Evolutionary conservation across 225 moss, liverwort and hornwort genomes (phyloP), one percentile per base, ranked within the genome.

Genomic region (Marchantia polymorpha): DNA sequence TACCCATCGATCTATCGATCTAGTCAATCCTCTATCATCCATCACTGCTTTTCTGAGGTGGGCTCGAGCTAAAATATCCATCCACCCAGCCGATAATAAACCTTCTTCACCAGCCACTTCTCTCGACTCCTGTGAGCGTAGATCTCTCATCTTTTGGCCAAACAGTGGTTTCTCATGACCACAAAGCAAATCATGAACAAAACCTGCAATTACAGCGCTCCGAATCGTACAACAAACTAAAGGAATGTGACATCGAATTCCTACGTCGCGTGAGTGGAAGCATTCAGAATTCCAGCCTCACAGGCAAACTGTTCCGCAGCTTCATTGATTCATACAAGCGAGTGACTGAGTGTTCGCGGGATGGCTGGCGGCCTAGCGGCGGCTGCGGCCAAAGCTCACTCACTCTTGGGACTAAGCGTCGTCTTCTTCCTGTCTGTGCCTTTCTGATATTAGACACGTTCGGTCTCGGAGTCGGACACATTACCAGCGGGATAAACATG

Each of bases 121-220:
- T 69, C 69, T 17, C 31, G 31, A 0, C 17, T n/a, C 11, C 4
- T 2, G 51, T 23, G 11, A 74, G 73, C 49, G 47, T 12, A 49
- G 17, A 31, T 67, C 67, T 48, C 19, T 69, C 47, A 51, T 22
- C n/a, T 23, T 23, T 3, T 61, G 61, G 23, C 1, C 13, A 12
- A 30, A 31, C 75, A 53, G 13, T 16, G 46, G 46, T 58, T 39
- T 59, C 75, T 39, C 75, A 75, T 59, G 75, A 75, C 58, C 39
- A 11, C 30, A 25, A 30, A 13, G 20, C 20, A 11, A 75, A 75
- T 75, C 39, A 59, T 75, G 53, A 46, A 16, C 16, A 46, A 31
- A 30, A 31, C 31, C 59, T 22, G 75, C 19, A 20, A 30, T 60
- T 58, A 75, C 59, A 31, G 31, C 75, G 39, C 27, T 29, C 27